Base-by-base conservation (phyloP, 352 stramenopile genomes). In the Thalassiosira ordinaria region DNA sequence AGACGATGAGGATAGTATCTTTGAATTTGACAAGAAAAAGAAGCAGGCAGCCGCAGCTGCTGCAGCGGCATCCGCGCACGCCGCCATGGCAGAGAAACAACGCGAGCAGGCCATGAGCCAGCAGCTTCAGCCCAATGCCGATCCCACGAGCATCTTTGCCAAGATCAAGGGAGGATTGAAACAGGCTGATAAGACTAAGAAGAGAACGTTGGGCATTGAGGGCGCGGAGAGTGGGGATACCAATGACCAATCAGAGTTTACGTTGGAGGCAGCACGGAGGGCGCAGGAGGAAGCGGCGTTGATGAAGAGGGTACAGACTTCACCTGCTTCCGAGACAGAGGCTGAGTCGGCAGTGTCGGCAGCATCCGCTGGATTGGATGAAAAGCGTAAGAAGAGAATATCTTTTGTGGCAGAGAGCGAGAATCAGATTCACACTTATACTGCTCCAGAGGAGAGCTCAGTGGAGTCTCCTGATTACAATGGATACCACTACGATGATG, bases 1-100 rank as follows among this genome's bases (percentile, higher is more conserved):
- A 0, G 59, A 69, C 3, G 63, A 81, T 22, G 76, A 63, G 24
- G 69, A 84, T 67, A 82, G 74, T 13, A 73, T 82, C n/a, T 82
- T 82, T 56, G 39, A 35, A 22, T 84, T 84, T 46, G 61, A 61
- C 26, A 71, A 70, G 20, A 71, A 71, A 18, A 31, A 35, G 9
- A 33, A 69, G 8, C 31, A 51, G 11, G 14, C 37, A 55, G 31
- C 20, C 20, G 22, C 57, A 22, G n/a, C 33, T 20, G 11, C 39
- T 18, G 37, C 24, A 22, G 29, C 24, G 9, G 5, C 2, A 29
- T 7, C 2, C 6, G 39, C 26, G 24, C 24, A 49, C 27, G 2
- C 1, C 16, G 33, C 33, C 39, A 18, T 2, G 9, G 39, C 26
- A 41, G 1, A 16, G n/a, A 8, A 14, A 41, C 56, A 61, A 53